These are phyloP conservation scores for Potentilla sterilis DNA, from an alignment of 306 rosid species.

Conservation along the genomic window DNA sequence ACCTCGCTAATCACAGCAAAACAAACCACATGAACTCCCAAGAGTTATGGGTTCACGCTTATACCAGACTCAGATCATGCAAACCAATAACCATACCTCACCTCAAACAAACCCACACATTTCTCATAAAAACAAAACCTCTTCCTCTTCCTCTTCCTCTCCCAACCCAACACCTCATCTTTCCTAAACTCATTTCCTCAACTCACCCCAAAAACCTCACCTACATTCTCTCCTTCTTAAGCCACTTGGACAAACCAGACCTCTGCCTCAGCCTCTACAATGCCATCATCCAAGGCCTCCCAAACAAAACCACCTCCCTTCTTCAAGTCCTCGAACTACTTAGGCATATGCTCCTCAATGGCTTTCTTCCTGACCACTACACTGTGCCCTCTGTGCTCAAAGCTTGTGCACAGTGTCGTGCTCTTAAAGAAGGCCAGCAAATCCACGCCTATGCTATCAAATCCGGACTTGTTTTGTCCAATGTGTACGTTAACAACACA, in stretches of 20 bases:
- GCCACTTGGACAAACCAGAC: slow-evolving; percentile 10
- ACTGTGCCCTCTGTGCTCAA: slow-evolving; percentile 37
- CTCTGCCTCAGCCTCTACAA: slow-evolving; percentile 35
- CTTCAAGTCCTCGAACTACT: slow-evolving; percentile 23
- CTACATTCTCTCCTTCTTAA: slow-evolving; percentile 29
- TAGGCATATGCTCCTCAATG: slow-evolving; percentile 25
- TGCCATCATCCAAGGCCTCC: slow-evolving; percentile 24
- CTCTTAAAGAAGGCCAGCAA: slow-evolving; percentile 39
- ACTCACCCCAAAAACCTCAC: slow-evolving; percentile 4
- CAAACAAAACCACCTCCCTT: slow-evolving; percentile 12
- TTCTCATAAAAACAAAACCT: slow-evolving; percentile 31
- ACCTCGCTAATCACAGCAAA: too few relatives aligned
- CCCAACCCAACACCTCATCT: background rate
- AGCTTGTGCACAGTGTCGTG: slow-evolving; percentile 29
- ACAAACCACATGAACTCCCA: slow-evolving; percentile 21
- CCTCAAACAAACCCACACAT: slow-evolving; percentile 33
- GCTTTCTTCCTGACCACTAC: slow-evolving; percentile 34
- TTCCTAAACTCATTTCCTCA: slow-evolving; percentile 14
- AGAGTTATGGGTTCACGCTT: slow-evolving; percentile 20
- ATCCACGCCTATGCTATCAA: slow-evolving; percentile 31
- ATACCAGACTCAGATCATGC: slow-evolving; percentile 16
- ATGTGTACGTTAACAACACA: slow-evolving; percentile 38
- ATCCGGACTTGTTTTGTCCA: slow-evolving; percentile 26
- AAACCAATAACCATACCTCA: slow-evolving; percentile 17
- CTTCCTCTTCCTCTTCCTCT: slow-evolving; percentile 23